Conservation (phyloP, 106 monocot genomes). For the Dendrobium chrysotoxum region DNA sequence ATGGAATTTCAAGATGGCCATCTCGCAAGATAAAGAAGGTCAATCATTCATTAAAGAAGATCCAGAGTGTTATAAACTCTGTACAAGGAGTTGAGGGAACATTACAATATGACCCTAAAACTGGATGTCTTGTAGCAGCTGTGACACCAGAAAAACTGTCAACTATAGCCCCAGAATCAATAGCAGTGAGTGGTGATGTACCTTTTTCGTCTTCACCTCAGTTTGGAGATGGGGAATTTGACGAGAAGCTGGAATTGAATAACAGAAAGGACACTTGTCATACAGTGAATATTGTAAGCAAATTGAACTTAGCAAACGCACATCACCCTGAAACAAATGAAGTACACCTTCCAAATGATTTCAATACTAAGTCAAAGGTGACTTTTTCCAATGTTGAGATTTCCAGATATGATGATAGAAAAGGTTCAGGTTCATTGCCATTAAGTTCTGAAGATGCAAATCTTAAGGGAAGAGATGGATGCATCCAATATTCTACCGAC, state of each 20-base stretch:
- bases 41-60: slow-evolving; percentile 80
- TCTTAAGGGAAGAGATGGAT: background rate
- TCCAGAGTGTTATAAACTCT: slow-evolving; percentile 83
- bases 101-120: slow-evolving; percentile 69
- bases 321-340: background rate
- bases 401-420: background rate
- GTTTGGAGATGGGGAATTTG: slow-evolving; percentile 8
- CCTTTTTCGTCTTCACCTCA: slow-evolving; percentile 12
- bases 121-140: slow-evolving; percentile 68
- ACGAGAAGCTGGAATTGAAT: slow-evolving; percentile 24
- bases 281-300: background rate
- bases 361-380: background rate
- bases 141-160: slow-evolving; percentile 25
- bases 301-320: no score
- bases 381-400: background rate
- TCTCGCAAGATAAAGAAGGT: slow-evolving; percentile 99
- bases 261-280: slow-evolving; percentile 5
- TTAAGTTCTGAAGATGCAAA: slow-evolving; percentile 5
- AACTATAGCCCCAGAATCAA: no score
- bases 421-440: background rate
- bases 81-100: slow-evolving; percentile 90
- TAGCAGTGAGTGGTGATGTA: background rate
- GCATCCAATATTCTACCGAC: background rate
- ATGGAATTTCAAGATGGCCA: slow-evolving; percentile 94
- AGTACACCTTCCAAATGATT: slow-evolving; percentile 2